phyloP scores from a whole-genome alignment of 2,329 filamentous ascomycete species.

The Nigrospora oryzae region DNA sequence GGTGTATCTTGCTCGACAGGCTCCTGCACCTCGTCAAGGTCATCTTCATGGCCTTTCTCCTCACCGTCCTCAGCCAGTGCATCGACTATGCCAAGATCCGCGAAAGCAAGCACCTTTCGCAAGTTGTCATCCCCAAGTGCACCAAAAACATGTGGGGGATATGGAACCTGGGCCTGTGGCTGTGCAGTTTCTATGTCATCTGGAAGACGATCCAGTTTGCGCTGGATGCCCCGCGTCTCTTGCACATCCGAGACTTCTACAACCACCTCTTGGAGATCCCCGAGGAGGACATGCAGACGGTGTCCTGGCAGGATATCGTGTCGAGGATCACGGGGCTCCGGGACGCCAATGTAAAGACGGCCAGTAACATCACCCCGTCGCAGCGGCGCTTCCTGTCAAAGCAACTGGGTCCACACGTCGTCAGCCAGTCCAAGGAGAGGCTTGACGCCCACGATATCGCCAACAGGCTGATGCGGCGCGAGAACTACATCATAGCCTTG shows the following conservation, averaged over 20 bases:
- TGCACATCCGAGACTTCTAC: conserved; percentile 79
- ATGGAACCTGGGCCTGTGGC: conserved; percentile 73
- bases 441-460: conserved; percentile 96
- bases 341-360: conserved; percentile 79
- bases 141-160: conserved; percentile 65
- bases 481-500: conserved; percentile 93
- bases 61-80: conserved; percentile 79
- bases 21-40: conserved; percentile 68
- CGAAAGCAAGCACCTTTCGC: conserved; percentile 47
- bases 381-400: conserved; percentile 37
- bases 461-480: conserved; percentile 89
- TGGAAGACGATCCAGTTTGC: conserved; percentile 70
- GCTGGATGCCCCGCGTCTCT: conserved; percentile 63
- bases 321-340: conserved; percentile 75
- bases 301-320: conserved; percentile 89
- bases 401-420: conserved; percentile 56
- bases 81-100: conserved; percentile 72
- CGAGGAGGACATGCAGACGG: conserved; percentile 79
- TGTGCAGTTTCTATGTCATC: conserved; percentile 79
- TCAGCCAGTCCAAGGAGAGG: conserved; percentile 83
- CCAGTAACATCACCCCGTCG: conserved; percentile 41
- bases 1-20: conserved; percentile 71
- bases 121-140: conserved; percentile 63
- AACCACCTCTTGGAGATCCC: conserved; percentile 74
- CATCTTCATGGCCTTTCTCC: conserved; percentile 71